Evolutionary conservation across 139 green algal species (phyloP).

Genomic region (Mesostigma viride): DNA sequence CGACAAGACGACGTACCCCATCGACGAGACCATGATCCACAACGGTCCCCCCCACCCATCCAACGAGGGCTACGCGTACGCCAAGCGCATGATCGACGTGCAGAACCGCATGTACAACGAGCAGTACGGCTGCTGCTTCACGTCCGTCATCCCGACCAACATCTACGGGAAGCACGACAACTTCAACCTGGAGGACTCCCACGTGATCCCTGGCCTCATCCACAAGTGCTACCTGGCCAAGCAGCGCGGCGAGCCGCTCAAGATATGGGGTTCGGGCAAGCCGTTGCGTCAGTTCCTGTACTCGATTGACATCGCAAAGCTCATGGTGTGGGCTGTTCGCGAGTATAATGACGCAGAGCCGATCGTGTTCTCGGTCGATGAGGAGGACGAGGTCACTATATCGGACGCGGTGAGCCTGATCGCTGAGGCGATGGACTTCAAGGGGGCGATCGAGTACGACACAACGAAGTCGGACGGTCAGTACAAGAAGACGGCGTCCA

Average conservation of each 20-base stretch:
- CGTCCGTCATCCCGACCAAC: constrained; percentile 58
- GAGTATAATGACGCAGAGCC: constrained; percentile 39
- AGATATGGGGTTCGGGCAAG: constrained; percentile 46
- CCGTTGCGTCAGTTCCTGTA: constrained; percentile 50
- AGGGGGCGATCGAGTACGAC: constrained; percentile 38
- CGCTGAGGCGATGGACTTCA: constrained; percentile 28
- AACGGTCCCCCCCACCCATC: constrained; percentile 42
- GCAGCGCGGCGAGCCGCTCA: constrained; percentile 38
- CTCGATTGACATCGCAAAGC: constrained; percentile 40
- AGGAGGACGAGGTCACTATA: constrained; percentile 42
- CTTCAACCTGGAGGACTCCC: constrained; percentile 46
- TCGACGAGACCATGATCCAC: constrained; percentile 49
- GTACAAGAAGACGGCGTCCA: constrained; percentile 46
- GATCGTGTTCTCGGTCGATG: constrained; percentile 43
- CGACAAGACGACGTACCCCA: constrained; percentile 45
- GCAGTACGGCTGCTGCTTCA: constrained; percentile 51
- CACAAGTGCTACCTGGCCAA: constrained; percentile 50
- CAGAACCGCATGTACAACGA: constrained; percentile 37
- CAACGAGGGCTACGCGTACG: constrained; percentile 45
- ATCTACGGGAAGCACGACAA: constrained; percentile 64
- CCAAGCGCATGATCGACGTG: constrained; percentile 44
- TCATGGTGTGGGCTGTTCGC: constrained; percentile 43
- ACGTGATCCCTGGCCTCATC: constrained; percentile 59
- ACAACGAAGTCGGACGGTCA: constrained; percentile 44
- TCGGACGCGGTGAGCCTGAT: constrained; percentile 23